These are phyloP conservation scores for Raddia guianensis DNA, from an alignment of 176 grass and related monocot species.

Conservation along the genomic window DNA sequence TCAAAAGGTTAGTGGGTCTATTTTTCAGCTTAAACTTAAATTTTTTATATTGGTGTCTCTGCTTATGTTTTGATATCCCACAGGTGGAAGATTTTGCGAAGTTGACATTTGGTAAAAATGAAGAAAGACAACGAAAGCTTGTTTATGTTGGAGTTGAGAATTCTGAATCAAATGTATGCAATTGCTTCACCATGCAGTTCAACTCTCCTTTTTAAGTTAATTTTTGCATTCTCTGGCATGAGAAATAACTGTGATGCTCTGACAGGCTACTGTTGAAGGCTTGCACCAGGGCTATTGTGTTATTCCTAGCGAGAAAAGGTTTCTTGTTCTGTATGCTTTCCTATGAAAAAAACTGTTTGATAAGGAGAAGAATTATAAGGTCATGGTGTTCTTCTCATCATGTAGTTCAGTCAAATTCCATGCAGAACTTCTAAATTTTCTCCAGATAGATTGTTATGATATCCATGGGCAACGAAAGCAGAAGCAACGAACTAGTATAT, in stretches of 20 bases:
- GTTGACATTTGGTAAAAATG: constrained; percentile 91
- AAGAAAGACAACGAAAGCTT: constrained; percentile 74
- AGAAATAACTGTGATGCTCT: constrained; percentile 38
- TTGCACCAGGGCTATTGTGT: constrained; percentile 93
- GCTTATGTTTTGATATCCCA: constrained; percentile 22
- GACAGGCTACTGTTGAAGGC: constrained; percentile 90
- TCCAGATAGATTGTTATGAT: constrained; percentile 81
- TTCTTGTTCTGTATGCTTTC: constrained; percentile 94
- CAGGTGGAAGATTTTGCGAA: constrained; percentile 93
- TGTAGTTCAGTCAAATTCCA: constrained; percentile 98
- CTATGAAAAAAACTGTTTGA: constrained; percentile 69
- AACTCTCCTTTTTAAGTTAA: not conserved
- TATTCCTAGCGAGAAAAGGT: constrained; percentile 77
- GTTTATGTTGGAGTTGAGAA: constrained; percentile 93
- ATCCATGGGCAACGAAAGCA: constrained; percentile 99
- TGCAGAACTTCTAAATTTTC: constrained; percentile 76
- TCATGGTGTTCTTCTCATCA: constrained; percentile 99
- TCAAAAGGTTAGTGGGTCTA: constrained; percentile 59
- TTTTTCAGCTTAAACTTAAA: not conserved
- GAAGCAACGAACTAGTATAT: constrained; percentile 85
- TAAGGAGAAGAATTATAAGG: constrained; percentile 43
- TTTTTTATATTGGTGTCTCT: constrained; percentile 4
- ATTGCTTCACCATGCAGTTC: constrained; percentile 1
- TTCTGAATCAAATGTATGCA: constrained; percentile 70
- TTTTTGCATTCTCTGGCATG: not conserved